Percentiles rank a stretch among this genome's conserved stretches.
phyloP scores from a whole-genome alignment of 1,139 yeast species.

The Sugiyamaella neomexicana region DNA sequence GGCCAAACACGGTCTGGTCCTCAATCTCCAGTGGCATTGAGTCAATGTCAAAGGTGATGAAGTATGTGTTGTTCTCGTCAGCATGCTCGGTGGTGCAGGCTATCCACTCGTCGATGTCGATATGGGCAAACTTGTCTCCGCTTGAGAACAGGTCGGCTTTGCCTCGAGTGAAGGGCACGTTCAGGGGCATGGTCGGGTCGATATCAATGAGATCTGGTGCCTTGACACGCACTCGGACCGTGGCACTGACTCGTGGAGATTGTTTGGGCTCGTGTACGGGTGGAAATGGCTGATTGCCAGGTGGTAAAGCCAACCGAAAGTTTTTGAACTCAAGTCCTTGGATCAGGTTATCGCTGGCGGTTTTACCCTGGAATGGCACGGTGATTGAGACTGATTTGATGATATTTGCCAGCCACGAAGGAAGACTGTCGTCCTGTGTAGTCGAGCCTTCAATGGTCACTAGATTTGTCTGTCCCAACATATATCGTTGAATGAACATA shows the following conservation, averaged over 20 bases:
- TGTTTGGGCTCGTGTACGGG: constrained; percentile 25
- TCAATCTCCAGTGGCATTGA: constrained; percentile 38
- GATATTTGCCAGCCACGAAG: constrained; percentile 27
- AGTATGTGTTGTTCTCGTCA: constrained; percentile 24
- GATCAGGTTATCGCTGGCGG: constrained; percentile 28
- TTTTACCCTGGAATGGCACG: constrained; percentile 26
- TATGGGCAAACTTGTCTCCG: constrained; percentile 36
- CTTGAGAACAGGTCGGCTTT: constrained; percentile 34
- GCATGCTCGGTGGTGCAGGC: constrained; percentile 34
- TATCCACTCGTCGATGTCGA: constrained; percentile 39
- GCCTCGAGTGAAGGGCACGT: constrained; percentile 34
- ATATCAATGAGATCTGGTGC: constrained; percentile 29
- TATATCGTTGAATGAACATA: constrained; percentile 27
- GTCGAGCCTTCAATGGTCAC: constrained; percentile 25
- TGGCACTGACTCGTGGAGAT: constrained; percentile 32
- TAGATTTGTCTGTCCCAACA: constrained; percentile 27
- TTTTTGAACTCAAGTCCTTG: constrained; percentile 29
- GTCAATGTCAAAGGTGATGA: constrained; percentile 34
- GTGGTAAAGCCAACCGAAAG: constrained; percentile 30
- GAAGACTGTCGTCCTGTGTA: constrained; percentile 22
- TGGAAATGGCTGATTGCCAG: constrained; percentile 20
- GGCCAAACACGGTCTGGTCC: constrained; percentile 34
- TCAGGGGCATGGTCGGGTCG: constrained; percentile 22
- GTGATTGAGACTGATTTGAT: constrained; percentile 21
- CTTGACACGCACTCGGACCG: constrained; percentile 26